Evolutionary conservation across 2,329 filamentous ascomycete genomes (phyloP).

Genomic region (Xylaria sp.): DNA sequence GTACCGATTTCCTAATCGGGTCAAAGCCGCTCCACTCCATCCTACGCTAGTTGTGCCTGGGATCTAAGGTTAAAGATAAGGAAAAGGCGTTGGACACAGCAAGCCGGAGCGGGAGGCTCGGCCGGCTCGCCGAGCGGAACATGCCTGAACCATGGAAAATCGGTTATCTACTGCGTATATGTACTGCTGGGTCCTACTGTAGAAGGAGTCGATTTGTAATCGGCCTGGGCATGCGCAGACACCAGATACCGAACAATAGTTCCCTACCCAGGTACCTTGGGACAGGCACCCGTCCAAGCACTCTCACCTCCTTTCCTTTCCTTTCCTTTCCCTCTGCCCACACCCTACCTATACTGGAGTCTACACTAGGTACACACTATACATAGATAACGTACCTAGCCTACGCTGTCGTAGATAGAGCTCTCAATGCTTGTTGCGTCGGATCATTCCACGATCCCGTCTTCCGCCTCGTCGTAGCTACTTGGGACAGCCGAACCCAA

Average conservation of each 20-base stretch:
- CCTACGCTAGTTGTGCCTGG: background rate
- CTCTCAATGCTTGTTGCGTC: conserved; percentile 3
- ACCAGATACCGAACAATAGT: too few species aligned
- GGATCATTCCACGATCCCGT: conserved; percentile 2
- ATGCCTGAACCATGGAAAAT: background rate
- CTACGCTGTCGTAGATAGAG: background rate
- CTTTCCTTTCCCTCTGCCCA: background rate
- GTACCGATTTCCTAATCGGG: conserved; percentile 14
- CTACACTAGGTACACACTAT: background rate
- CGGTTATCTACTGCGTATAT: background rate
- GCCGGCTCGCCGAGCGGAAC: background rate
- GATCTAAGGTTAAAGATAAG: background rate
- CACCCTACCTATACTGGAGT: background rate
- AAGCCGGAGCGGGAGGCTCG: conserved; percentile 3
- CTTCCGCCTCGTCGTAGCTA: conserved; percentile 5
- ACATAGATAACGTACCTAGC: background rate
- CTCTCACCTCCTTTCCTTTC: background rate
- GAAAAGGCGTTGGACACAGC: background rate
- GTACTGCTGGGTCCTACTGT: too few species aligned
- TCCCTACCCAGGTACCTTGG: too few species aligned
- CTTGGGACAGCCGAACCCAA: conserved; percentile 13
- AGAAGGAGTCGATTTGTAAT: conserved; percentile 29
- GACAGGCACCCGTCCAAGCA: background rate
- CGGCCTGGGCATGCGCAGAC: background rate
- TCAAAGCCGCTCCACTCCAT: background rate